Evolutionary conservation across 2,329 filamentous ascomycete genomes (phyloP), one percentile per base, ranked within the genome.

Genomic region (Clonostachys byssicola): DNA sequence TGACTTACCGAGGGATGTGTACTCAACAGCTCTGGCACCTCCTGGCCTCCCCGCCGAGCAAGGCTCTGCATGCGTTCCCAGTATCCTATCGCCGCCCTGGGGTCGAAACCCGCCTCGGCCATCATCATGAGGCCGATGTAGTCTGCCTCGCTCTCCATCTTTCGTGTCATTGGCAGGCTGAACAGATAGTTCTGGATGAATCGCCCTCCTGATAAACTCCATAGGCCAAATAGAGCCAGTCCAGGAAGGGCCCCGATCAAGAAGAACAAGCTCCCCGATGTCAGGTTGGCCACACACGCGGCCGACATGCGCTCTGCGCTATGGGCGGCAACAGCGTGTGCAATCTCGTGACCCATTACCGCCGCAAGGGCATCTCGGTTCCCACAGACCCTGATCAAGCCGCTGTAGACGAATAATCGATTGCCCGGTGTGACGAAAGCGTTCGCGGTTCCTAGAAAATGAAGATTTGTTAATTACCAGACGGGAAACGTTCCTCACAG

Each of bases 51-150:
- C 13, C 48, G 47, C 23, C 71, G 55, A 43, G 68, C 71, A 4
- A 66, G 60, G 38, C 62, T 60, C 52, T 86, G 81, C 83, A 89
- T 88, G 44, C 83, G 67, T 60, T 75, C 64, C 85, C 83, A 89
- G 49, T 92, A 80, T 0, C 70, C 72, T 40, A 86, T 70, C 0
- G 88, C 87, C 50, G 81, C 80, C 12, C 74, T 66, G 1, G 88
- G 88, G 51, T 89, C 75, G 60, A 87, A 92, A 67, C 88, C 92
- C 23, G 84, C 85, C 66, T 89, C 81, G 0, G 87, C 81, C 86
- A 92, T 92, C 77, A 92, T 87, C 77, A 92, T 81, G 34, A 92
- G 65, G 1, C 88, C 88, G 43, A 92, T 89, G 56, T 88, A 89
- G 59, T 92, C 88, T 0, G 88, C 88, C 68, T 92, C 88, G 43